Evolutionary conservation across 208 protist species (phyloP).

Genomic region (Crithidia acanthocephali): DNA sequence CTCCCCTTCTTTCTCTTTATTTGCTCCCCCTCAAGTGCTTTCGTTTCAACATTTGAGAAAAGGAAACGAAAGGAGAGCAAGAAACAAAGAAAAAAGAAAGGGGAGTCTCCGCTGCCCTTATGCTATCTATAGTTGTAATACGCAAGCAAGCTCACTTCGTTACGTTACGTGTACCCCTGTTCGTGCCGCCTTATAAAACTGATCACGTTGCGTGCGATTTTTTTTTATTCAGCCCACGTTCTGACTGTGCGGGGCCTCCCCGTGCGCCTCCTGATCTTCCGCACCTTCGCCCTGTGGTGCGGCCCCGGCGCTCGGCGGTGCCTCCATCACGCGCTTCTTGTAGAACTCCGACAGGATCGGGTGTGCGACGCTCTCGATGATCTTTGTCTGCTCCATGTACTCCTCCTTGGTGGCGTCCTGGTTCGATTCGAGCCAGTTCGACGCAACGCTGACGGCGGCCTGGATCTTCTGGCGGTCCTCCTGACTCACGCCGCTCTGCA

Average conservation of each 20-base stretch:
- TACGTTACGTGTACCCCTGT: no score
- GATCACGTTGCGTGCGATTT: background rate
- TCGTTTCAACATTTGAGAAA: background rate
- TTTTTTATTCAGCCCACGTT: conserved; percentile 57
- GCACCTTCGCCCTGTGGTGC: conserved; percentile 14
- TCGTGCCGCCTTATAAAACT: background rate
- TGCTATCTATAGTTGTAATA: background rate
- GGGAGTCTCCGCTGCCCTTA: conserved; percentile 1
- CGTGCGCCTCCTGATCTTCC: conserved; percentile 9
- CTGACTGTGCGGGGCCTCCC: conserved; percentile 35
- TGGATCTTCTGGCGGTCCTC: conserved; percentile 65
- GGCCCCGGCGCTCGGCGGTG: conserved; percentile 34
- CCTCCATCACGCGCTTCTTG: conserved; percentile 74
- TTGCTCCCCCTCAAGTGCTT: background rate
- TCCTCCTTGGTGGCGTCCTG: conserved; percentile 90
- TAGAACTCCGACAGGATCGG: conserved; percentile 97
- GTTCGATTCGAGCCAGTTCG: conserved; percentile 68
- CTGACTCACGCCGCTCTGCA: conserved; percentile 42
- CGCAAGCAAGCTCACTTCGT: no score
- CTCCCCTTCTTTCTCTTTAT: conserved; percentile 9
- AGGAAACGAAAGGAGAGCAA: background rate
- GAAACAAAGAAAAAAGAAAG: conserved; percentile 15
- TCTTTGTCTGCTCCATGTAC: conserved; percentile 92
- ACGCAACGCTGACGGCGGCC: conserved; percentile 49
- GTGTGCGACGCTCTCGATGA: conserved; percentile 88